Conservation (phyloP, 805 yeast species). For the Candida easanensis region DNA sequence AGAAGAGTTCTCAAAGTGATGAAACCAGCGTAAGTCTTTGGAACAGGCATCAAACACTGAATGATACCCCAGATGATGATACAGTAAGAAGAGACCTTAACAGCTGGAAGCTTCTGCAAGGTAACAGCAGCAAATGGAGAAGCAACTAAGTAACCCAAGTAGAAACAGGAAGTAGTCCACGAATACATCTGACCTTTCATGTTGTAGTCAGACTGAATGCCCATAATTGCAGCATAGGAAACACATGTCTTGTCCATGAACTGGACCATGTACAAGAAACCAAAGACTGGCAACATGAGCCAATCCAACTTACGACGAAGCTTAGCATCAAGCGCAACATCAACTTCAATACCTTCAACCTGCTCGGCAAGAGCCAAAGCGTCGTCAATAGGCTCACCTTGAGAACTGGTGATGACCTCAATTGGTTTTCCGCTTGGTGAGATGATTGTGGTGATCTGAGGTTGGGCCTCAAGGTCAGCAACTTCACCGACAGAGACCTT, state of each 20-base stretch:
- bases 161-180: slow-evolving; percentile 49
- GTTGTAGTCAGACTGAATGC: slow-evolving; percentile 35
- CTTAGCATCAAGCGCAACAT: slow-evolving; percentile 30
- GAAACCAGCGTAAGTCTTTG: slow-evolving; percentile 42
- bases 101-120: slow-evolving; percentile 45
- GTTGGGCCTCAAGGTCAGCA: slow-evolving; percentile 6
- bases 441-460: slow-evolving; percentile 7
- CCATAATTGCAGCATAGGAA: slow-evolving; percentile 44
- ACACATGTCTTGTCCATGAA: slow-evolving; percentile 41
- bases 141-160: slow-evolving; percentile 55
- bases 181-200: slow-evolving; percentile 41
- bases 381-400: slow-evolving; percentile 20
- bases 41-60: slow-evolving; percentile 37
- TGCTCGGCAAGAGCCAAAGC: slow-evolving; percentile 17
- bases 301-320: slow-evolving; percentile 38
- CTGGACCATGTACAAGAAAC: slow-evolving; percentile 33
- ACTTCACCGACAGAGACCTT: slow-evolving; percentile 2
- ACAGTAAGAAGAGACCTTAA: slow-evolving; percentile 36
- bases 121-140: slow-evolving; percentile 38
- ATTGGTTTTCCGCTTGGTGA: slow-evolving; percentile 9
- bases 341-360: slow-evolving; percentile 9
- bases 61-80: slow-evolving; percentile 48
- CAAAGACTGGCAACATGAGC: slow-evolving; percentile 32
- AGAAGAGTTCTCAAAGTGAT: slow-evolving; percentile 44
- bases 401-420: slow-evolving; percentile 4